Percentiles rank a stretch among this genome's conserved stretches.
Conservation (phyloP, 495 filamentous ascomycete species). For the Pyrenopolyporus hunteri region DNA sequence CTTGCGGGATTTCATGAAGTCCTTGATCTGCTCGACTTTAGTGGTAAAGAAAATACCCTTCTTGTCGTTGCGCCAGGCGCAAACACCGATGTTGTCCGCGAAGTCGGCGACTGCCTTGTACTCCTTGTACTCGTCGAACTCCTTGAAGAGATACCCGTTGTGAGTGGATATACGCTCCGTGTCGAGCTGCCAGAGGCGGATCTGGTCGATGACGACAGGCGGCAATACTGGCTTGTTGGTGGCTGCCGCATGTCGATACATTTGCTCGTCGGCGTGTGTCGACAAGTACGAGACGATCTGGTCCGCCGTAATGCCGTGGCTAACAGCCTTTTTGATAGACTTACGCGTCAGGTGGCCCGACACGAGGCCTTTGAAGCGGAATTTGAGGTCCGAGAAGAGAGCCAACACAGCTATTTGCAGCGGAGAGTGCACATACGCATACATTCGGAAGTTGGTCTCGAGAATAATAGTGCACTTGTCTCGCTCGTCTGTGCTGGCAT, state of each 20-base stretch:
- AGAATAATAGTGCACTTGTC: conserved; percentile 87
- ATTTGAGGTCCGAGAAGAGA: conserved; percentile 82
- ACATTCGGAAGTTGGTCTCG: conserved; percentile 98
- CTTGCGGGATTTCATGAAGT: conserved; percentile 73
- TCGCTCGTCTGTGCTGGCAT: conserved; percentile 50
- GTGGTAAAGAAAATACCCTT: conserved; percentile 88
- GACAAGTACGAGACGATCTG: conserved; percentile 91
- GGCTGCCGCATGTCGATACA: conserved; percentile 68
- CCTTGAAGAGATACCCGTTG: conserved; percentile 84
- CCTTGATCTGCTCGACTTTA: conserved; percentile 79
- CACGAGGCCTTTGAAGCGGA: conserved; percentile 90
- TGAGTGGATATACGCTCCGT: conserved; percentile 87
- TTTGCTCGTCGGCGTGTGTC: conserved; percentile 90
- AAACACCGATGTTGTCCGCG: conserved; percentile 90
- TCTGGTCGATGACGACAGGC: conserved; percentile 96
- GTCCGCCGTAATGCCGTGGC: conserved; percentile 88
- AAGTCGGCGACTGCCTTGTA: conserved; percentile 77
- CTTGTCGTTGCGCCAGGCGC: conserved; percentile 81
- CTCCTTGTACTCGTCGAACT: conserved; percentile 77
- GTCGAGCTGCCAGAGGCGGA: conserved; percentile 96
- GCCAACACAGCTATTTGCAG: conserved; percentile 93
- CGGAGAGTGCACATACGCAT: conserved; percentile 92
- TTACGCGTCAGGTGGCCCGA: conserved; percentile 85
- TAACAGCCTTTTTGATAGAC: conserved; percentile 83
- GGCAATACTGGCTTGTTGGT: conserved; percentile 73